Conservation (phyloP, 2,329 filamentous ascomycete species). For the Drechslera avenae region DNA sequence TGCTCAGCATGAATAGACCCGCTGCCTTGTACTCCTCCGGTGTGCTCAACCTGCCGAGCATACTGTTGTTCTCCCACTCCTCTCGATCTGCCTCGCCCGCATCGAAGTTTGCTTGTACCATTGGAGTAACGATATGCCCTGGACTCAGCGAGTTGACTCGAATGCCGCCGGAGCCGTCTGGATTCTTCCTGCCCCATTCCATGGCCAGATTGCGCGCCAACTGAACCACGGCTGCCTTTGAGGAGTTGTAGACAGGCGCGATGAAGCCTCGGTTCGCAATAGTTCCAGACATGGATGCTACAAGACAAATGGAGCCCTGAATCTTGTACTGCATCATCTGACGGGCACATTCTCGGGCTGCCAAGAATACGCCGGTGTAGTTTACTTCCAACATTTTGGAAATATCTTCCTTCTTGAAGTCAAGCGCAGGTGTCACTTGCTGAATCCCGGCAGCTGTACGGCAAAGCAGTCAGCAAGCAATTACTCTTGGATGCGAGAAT, state of each 20-base stretch:
- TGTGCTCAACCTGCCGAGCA: slow-evolving; percentile 62
- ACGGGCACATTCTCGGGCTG: slow-evolving; percentile 63
- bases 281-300: slow-evolving; percentile 66
- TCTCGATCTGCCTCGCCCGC: slow-evolving; percentile 66
- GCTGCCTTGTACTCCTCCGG: slow-evolving; percentile 46
- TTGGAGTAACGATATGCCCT: slow-evolving; percentile 78
- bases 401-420: slow-evolving; percentile 67
- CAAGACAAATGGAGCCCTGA: slow-evolving; percentile 64
- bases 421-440: slow-evolving; percentile 78
- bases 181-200: slow-evolving; percentile 61
- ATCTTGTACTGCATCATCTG: slow-evolving; percentile 64
- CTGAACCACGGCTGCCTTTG: slow-evolving; percentile 75
- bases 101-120: slow-evolving; percentile 79
- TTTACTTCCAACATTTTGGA: slow-evolving; percentile 65
- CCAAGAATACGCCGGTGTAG: slow-evolving; percentile 65
- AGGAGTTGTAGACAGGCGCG: slow-evolving; percentile 73
- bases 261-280: slow-evolving; percentile 66
- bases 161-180: slow-evolving; percentile 66
- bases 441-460: slow-evolving; percentile 69
- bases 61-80: slow-evolving; percentile 80
- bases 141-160: slow-evolving; percentile 80
- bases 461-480: neutral
- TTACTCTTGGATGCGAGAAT: neutral
- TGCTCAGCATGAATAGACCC: slow-evolving; percentile 43
- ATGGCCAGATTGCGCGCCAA: slow-evolving; percentile 70